Evolutionary conservation across 805 yeast genomes (phyloP), one percentile per base, ranked within the genome.

Genomic region (Teunomyces aglyptinius): DNA sequence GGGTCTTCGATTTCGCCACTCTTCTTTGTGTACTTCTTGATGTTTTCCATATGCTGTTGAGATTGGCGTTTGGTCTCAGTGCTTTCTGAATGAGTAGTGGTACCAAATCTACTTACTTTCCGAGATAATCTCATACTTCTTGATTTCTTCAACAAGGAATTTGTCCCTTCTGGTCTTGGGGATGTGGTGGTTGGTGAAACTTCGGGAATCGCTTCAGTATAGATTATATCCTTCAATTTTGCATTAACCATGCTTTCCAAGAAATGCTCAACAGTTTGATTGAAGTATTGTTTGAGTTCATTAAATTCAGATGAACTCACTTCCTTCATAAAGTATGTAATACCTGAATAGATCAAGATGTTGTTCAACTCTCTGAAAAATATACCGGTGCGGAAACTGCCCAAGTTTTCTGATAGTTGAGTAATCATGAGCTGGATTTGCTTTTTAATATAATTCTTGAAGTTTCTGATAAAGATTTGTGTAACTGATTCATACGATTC

Each of bases 401-500:
- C 61, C 33, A 64, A 47, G 26, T 68, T 65, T 8, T 53, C 60
- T n/a, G 61, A 52, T 8, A 72, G 68, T 18, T 59, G 62, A 24
- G 64, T 67, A 44, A 86, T 73, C 27, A 75, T 69, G 3, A 56
- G 47, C 11, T 66, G 68, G 50, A 83, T 65, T 41, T 63, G 59
- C 2, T 41, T 43, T 22, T 57, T 53, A 28, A 70, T 52, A 43
- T 75, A 82, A 1, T 43, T 50, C 11, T 59, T 70, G 47, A 81
- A 73, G 49, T 77, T 71, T 15, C 58, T 61, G 28, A 80, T 61
- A 56, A 89, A 86, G 4, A 68, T 64, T 2, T 59, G 55, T 1
- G 85, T 73, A 0, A 82, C 82, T 16, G 66, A 60, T 54, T 83
- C 88, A 58, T 85, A 87, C 4, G 71, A 75, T 12, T 71, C 67